Evolutionary conservation across 164 flowering plant genomes (phyloP), one percentile per base, ranked within the genome.

Genomic region (Macadamia integrifolia): DNA sequence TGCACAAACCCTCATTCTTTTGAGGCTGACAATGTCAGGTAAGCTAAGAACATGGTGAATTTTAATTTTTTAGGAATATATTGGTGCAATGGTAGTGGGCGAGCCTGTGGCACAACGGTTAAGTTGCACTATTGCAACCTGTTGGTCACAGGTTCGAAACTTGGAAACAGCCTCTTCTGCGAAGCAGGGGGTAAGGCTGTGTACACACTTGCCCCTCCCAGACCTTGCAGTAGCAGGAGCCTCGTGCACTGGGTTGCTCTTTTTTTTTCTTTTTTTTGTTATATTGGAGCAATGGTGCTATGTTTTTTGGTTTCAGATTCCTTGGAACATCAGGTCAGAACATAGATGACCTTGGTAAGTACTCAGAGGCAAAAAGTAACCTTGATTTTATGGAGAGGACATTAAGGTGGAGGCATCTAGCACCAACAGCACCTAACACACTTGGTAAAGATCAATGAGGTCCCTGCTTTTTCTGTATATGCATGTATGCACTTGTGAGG

Each of bases 311-410:
- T 62, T 66, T 58, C 75, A 93, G 98, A 61, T 91, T 93, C 80
- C 87, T 93, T 67, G 97, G 96, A 71, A 93, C 98, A 30, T 91
- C 98, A 44, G 97, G 98, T 73, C 97, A 91, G 75, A 94, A 88
- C 68, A 81, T 94, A 65, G 89, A 88, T 79, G 97, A 94, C 81
- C 87, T 95, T 67, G 88, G 76, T 18, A 88, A 88, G 74, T 92
- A 92, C 74, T 86, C 97, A 62, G 89, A 88, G 60, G 97, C 93
- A 59, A 81, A 80, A 42, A 82, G 81, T 70, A 81, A 77, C 69
- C 83, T 95, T 77, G 97, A 88, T 18, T 88, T 90, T 70, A 73
- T 92, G 90, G 99, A 95, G 71, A 84, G 99, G 79, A 92, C 98
- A 60, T 78, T 92, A 72, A 89, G 79, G 72, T 95, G 99, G 98